A percentile compares a stretch with the other conserved stretches of the same genome.
Evolutionary conservation across 352 stramenopile species (phyloP).

Genomic region (Peronospora tabacina): DNA sequence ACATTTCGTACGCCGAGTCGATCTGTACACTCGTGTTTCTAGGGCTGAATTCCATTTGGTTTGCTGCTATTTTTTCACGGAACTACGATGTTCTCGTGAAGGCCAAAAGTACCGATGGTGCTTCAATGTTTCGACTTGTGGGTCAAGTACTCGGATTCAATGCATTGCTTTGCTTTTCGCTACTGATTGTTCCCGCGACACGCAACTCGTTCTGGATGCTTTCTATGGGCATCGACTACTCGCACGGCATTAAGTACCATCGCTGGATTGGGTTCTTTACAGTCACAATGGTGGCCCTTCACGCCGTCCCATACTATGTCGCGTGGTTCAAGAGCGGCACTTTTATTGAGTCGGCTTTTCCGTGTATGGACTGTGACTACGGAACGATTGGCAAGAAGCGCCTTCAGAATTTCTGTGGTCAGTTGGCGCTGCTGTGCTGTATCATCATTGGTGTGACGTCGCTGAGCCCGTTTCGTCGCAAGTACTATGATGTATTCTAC

Average conservation of each 20-base stretch:
- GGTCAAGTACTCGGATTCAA: conserved; percentile 72
- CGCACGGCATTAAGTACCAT: conserved; percentile 83
- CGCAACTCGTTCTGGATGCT: conserved; percentile 83
- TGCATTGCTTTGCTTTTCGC: conserved; percentile 54
- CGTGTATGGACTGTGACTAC: conserved; percentile 66
- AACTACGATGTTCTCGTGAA: conserved; percentile 48
- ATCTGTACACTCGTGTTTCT: conserved; percentile 63
- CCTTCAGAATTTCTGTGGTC: conserved; percentile 68
- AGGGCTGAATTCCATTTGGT: conserved; percentile 75
- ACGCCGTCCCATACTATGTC: conserved; percentile 72
- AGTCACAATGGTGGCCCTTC: conserved; percentile 48
- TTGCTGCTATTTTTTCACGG: conserved; percentile 69
- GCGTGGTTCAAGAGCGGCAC: conserved; percentile 49
- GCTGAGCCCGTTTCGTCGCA: conserved; percentile 57
- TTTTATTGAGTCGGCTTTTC: conserved; percentile 49
- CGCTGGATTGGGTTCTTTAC: conserved; percentile 77
- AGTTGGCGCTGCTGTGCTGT: conserved; percentile 60
- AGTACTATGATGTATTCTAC: conserved; percentile 84
- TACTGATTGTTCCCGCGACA: conserved; percentile 54
- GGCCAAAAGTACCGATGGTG: conserved; percentile 33
- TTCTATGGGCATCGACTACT: conserved; percentile 80
- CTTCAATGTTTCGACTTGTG: conserved; percentile 41
- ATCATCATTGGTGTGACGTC: conserved; percentile 74
- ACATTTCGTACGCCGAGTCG: conserved; percentile 74
- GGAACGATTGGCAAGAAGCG: conserved; percentile 51